Percentiles rank a stretch among this genome's conserved stretches.
These are phyloP conservation scores for Pinus tabuliformis DNA, from an alignment of 75 land plant genomes.

Conservation along the genomic window DNA sequence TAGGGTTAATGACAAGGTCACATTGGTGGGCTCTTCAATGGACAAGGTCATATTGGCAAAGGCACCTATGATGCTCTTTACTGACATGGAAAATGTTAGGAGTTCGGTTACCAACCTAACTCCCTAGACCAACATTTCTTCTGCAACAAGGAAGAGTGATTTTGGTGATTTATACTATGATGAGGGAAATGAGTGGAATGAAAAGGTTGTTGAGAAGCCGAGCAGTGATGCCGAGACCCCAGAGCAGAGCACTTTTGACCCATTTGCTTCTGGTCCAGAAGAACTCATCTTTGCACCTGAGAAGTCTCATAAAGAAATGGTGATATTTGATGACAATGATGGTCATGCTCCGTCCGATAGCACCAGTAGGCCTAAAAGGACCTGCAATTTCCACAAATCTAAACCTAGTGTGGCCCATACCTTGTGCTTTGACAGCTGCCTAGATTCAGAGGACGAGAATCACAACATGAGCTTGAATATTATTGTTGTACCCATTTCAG, in stretches of 20 bases:
- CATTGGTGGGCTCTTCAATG: neutral
- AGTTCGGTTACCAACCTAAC: neutral
- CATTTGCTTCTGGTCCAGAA: constrained; percentile 7
- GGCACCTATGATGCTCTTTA: constrained; percentile 4
- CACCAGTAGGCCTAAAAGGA: neutral
- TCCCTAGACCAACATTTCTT: constrained; percentile 1
- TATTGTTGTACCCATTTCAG: neutral
- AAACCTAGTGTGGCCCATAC: neutral
- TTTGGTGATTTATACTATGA: neutral
- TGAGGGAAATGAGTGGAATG: neutral
- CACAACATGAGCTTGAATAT: neutral
- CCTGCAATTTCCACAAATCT: neutral
- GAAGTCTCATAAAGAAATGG: neutral
- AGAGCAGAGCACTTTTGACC: neutral
- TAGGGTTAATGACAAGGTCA: neutral
- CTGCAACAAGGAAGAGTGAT: neutral
- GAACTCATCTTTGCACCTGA: constrained; percentile 5
- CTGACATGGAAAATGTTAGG: neutral
- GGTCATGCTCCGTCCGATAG: neutral
- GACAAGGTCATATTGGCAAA: neutral
- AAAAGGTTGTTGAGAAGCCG: neutral
- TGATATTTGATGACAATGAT: neutral
- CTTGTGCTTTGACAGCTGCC: neutral
- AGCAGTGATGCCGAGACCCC: neutral
- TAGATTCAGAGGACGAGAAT: neutral